phyloP scores from a whole-genome alignment of 2,329 filamentous ascomycete genomes.

The Arthrobotrys sinensis region DNA sequence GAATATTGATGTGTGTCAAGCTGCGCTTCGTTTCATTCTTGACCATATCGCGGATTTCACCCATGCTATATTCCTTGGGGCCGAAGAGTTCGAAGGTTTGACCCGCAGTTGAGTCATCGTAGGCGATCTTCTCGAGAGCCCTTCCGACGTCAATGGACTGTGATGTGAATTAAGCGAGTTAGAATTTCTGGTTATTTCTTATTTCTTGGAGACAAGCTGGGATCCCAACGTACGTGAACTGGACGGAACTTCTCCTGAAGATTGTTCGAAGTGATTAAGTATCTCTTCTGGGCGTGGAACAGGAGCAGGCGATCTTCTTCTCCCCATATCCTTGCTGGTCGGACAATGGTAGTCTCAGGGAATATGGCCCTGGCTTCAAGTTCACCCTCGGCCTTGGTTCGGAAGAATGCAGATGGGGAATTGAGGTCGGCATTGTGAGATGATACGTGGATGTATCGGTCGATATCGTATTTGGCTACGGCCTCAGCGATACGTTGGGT shows the following conservation, averaged over 20 bases:
- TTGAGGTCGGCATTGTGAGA: slow-evolving; percentile 88
- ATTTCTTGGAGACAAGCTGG: neutral
- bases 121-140: slow-evolving; percentile 89
- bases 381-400: slow-evolving; percentile 88
- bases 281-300: slow-evolving; percentile 83
- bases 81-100: slow-evolving; percentile 97
- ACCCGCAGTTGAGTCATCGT: slow-evolving; percentile 89
- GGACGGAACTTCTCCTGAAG: slow-evolving; percentile 93
- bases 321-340: slow-evolving; percentile 92
- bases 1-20: slow-evolving; percentile 90
- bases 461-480: slow-evolving; percentile 96
- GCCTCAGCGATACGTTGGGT: slow-evolving; percentile 93
- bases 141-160: slow-evolving; percentile 90
- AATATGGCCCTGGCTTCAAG: slow-evolving; percentile 87
- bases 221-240: slow-evolving; percentile 78
- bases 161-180: slow-evolving; percentile 66
- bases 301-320: slow-evolving; percentile 94
- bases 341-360: slow-evolving; percentile 96
- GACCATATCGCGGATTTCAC: slow-evolving; percentile 87
- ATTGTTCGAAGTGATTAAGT: slow-evolving; percentile 90
- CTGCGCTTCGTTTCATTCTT: slow-evolving; percentile 93
- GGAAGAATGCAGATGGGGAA: slow-evolving; percentile 89
- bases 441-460: slow-evolving; percentile 96
- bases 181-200: slow-evolving; percentile 23
- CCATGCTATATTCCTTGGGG: slow-evolving; percentile 90